Evolutionary conservation across 257 asterid genomes (phyloP).

Genomic region (Rhazya stricta): DNA sequence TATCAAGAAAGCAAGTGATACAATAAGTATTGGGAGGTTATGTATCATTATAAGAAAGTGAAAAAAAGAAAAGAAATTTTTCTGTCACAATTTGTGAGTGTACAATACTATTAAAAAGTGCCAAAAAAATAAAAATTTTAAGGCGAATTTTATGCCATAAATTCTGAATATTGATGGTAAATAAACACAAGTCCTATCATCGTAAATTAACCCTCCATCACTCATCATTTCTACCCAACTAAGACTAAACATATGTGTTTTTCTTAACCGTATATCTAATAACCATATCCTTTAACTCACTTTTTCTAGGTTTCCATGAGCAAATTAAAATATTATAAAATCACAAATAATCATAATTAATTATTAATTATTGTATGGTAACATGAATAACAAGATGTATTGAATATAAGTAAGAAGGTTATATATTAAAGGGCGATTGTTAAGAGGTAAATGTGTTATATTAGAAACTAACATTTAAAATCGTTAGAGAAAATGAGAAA

Average conservation of each 20-base stretch:
- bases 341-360: too few species aligned
- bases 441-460: too few species aligned
- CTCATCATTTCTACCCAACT: background rate
- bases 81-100: background rate
- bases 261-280: background rate
- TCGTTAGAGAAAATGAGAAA: too few species aligned
- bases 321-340: too few species aligned
- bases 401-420: too few species aligned
- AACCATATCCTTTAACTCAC: too few species aligned
- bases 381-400: too few species aligned
- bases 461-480: too few species aligned
- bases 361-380: too few species aligned
- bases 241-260: background rate
- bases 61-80: background rate
- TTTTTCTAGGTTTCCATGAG: too few species aligned
- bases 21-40: background rate
- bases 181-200: background rate
- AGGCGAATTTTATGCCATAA: conserved; percentile 8
- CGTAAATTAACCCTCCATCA: background rate
- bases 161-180: conserved; percentile 1
- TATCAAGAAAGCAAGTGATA: background rate
- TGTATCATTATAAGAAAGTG: background rate
- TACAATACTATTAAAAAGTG: background rate
- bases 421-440: too few species aligned
- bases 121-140: background rate